Evolutionary conservation across 495 filamentous ascomycete genomes (phyloP).

Genomic region (Penicillium diatomitis): DNA sequence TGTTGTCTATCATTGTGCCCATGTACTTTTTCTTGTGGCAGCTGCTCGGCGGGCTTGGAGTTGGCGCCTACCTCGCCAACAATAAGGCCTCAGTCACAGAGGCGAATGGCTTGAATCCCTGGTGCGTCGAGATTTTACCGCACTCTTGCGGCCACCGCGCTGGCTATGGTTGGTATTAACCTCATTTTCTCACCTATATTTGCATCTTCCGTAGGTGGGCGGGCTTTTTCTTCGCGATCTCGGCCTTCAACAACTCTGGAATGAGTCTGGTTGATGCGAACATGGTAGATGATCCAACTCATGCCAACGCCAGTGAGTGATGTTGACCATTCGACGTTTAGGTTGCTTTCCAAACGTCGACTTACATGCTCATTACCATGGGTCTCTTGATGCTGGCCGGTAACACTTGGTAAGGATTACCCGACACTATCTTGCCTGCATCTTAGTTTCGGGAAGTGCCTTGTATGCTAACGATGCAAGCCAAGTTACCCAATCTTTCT

Average conservation of each 20-base stretch:
- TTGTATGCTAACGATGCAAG: no score
- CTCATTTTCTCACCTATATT: background rate
- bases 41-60: slow-evolving; percentile 51
- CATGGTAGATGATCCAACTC: background rate
- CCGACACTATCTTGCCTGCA: no score
- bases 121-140: slow-evolving; percentile 2
- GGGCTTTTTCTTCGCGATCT: slow-evolving; percentile 3
- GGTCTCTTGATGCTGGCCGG: background rate
- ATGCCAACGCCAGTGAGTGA: background rate
- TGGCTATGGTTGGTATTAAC: no score
- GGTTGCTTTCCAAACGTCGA: slow-evolving; percentile 2
- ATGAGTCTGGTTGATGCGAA: slow-evolving; percentile 2
- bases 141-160: no score
- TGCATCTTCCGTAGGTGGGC: background rate
- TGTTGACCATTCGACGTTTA: background rate
- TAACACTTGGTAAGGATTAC: background rate
- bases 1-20: slow-evolving; percentile 57
- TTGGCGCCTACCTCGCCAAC: slow-evolving; percentile 57
- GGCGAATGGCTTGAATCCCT: slow-evolving; percentile 55
- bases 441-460: no score
- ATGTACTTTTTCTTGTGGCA: slow-evolving; percentile 65
- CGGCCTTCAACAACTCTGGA: slow-evolving; percentile 3
- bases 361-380: slow-evolving; percentile 3
- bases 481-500: background rate
- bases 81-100: slow-evolving; percentile 40